phyloP scores from a whole-genome alignment of 352 stramenopile genomes.

The Globisporangium carolinianum region DNA sequence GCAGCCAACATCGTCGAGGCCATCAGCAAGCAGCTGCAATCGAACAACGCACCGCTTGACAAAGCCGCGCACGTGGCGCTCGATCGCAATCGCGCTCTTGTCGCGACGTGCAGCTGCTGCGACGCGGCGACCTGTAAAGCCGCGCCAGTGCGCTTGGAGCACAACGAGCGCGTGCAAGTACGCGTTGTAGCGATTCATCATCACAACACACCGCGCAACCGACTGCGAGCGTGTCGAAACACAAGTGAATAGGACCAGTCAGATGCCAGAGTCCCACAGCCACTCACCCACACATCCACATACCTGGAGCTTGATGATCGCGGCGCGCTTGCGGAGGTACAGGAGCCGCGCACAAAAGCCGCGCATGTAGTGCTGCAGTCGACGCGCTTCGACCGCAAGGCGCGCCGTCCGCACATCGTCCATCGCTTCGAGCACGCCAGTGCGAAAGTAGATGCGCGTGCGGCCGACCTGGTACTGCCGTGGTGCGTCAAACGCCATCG shows the following conservation, averaged over 20 bases:
- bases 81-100: constrained; percentile 59
- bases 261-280: too few species aligned
- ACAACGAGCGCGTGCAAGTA: constrained; percentile 44
- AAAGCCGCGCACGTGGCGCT: constrained; percentile 58
- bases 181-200: constrained; percentile 65
- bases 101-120: constrained; percentile 40
- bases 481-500: constrained; percentile 52
- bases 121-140: constrained; percentile 51
- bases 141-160: constrained; percentile 77
- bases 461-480: constrained; percentile 73
- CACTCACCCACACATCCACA: neutral
- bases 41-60: constrained; percentile 32
- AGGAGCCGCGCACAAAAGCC: constrained; percentile 51
- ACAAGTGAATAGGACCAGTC: neutral
- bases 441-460: constrained; percentile 79
- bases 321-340: constrained; percentile 57
- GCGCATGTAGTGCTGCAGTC: constrained; percentile 68
- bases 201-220: constrained; percentile 71
- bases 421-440: constrained; percentile 72
- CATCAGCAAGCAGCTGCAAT: too few species aligned
- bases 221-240: constrained; percentile 30
- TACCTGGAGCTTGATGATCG: constrained; percentile 78
- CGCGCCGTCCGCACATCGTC: constrained; percentile 55
- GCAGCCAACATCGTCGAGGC: neutral
- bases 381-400: constrained; percentile 52